Percentiles rank a stretch among this genome's conserved stretches.
Conservation (phyloP, 192 early-diverging fungal genomes). For the Backusella sp. region DNA sequence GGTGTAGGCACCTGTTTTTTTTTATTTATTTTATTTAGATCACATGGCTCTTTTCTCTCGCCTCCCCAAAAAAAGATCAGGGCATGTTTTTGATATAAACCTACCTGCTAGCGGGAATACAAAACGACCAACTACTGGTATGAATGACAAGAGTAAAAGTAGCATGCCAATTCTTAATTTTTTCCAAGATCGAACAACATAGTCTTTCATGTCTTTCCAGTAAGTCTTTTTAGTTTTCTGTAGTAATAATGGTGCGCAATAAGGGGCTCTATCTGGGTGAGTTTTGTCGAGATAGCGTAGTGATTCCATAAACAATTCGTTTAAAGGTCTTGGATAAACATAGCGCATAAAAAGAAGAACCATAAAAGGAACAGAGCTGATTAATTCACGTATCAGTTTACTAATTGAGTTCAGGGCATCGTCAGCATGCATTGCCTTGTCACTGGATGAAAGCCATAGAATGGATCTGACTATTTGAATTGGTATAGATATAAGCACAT, state of each 20-base stretch:
- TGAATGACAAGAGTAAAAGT: conserved; percentile 45
- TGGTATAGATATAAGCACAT: conserved; percentile 46
- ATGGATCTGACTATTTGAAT: conserved; percentile 37
- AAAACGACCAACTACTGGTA: conserved; percentile 53
- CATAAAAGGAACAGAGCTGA: conserved; percentile 40
- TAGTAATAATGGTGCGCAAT: conserved; percentile 34
- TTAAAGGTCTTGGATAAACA: conserved; percentile 57
- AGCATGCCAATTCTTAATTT: conserved; percentile 38
- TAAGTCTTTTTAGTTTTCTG: conserved; percentile 35
- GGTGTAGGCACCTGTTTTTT: conserved; percentile 38
- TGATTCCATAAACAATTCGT: conserved; percentile 57
- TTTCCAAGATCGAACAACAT: conserved; percentile 44
- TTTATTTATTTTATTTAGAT: neutral
- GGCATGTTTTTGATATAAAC: neutral
- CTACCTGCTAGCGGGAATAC: conserved; percentile 52
- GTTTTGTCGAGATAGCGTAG: conserved; percentile 41
- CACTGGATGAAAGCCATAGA: conserved; percentile 26
- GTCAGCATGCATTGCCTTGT: conserved; percentile 8
- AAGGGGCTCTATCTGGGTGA: conserved; percentile 32
- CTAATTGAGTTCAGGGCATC: neutral
- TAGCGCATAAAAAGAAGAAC: conserved; percentile 56
- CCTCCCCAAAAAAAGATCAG: neutral
- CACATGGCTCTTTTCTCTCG: neutral
- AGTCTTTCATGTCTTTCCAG: conserved; percentile 53
- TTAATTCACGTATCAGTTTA: conserved; percentile 1